phyloP scores from a whole-genome alignment of 192 early-diverging fungal genomes.

The Backusella liffmaniae region DNA sequence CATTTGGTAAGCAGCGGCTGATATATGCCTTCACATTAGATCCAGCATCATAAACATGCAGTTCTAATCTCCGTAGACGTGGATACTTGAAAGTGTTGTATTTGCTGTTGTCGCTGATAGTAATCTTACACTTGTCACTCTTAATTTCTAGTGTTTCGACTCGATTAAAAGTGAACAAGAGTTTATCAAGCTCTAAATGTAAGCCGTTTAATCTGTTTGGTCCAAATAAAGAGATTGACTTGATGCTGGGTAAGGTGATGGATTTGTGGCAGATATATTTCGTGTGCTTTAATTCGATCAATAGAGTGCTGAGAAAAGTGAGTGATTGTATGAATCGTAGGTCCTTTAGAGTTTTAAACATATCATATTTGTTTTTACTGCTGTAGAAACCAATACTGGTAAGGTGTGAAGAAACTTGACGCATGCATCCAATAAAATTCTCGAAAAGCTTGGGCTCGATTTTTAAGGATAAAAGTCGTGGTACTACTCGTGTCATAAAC shows the following conservation, averaged over 20 bases:
- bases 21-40: background rate
- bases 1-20: background rate
- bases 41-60: background rate
- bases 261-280: background rate
- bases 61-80: background rate
- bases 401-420: background rate
- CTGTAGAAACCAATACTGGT: background rate
- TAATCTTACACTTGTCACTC: background rate
- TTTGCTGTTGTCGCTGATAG: background rate
- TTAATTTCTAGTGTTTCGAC: background rate
- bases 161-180: background rate
- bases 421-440: background rate
- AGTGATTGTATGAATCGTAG: background rate
- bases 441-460: background rate
- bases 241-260: background rate
- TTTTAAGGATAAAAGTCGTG: background rate
- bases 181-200: background rate
- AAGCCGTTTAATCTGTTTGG: background rate
- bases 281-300: background rate
- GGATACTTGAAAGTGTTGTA: background rate
- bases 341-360: conserved; percentile 1
- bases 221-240: background rate
- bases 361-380: background rate
- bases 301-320: background rate
- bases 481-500: background rate